Conservation (phyloP, 306 rosid species). For the Ormosia semicastrata region DNA sequence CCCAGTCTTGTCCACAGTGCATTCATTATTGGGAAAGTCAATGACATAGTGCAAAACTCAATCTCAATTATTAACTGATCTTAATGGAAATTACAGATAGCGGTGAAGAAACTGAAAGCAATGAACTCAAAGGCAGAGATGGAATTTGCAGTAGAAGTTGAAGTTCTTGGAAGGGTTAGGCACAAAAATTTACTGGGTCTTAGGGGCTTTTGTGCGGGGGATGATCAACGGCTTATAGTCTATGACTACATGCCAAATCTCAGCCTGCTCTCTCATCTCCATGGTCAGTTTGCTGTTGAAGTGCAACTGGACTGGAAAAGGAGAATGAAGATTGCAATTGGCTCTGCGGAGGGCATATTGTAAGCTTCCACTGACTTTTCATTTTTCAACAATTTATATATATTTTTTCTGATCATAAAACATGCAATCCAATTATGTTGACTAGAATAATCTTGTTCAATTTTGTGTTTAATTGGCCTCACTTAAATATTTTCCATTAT, state of each 20-base stretch:
- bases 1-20: neutral
- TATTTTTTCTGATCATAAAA: neutral
- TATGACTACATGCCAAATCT: slow-evolving; percentile 96
- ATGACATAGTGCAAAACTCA: neutral
- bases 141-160: slow-evolving; percentile 97
- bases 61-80: neutral
- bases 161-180: slow-evolving; percentile 87
- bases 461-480: neutral
- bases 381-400: neutral
- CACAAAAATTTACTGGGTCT: slow-evolving; percentile 85
- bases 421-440: neutral
- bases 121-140: slow-evolving; percentile 88
- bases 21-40: neutral
- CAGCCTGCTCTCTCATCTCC: slow-evolving; percentile 87
- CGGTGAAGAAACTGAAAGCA: slow-evolving; percentile 87
- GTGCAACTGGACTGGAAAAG: slow-evolving; percentile 68
- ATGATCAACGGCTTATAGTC: slow-evolving; percentile 79
- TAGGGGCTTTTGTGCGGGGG: slow-evolving; percentile 79
- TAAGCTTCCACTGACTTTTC: slow-evolving; percentile 41
- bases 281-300: slow-evolving; percentile 67
- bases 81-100: slow-evolving; percentile 55
- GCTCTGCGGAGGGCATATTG: slow-evolving; percentile 82
- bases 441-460: neutral
- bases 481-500: neutral
- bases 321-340: slow-evolving; percentile 78